phyloP scores from a whole-genome alignment of 139 green algal species.

The Chlorella sp. region DNA sequence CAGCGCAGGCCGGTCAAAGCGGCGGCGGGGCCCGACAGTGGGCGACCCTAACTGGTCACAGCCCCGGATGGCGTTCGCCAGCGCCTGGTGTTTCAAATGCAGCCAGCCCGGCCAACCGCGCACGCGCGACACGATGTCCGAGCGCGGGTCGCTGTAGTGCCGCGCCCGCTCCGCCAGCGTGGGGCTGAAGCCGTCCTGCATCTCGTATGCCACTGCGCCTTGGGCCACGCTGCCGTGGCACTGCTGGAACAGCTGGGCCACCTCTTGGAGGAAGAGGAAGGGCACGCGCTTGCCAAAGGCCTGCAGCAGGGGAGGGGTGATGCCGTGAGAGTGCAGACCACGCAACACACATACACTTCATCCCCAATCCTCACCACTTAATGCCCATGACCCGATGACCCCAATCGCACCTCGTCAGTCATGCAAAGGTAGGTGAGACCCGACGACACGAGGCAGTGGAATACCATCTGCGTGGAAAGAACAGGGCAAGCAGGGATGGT shows the following conservation, averaged over 20 bases:
- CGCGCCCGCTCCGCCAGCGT: too few species aligned
- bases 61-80: too few species aligned
- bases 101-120: too few species aligned
- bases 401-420: slow-evolving; percentile 71
- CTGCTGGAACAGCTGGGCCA: slow-evolving; percentile 68
- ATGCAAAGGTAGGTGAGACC: slow-evolving; percentile 90
- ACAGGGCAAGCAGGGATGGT: too few species aligned
- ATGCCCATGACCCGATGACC: background rate
- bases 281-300: slow-evolving; percentile 75
- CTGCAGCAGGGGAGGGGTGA: slow-evolving; percentile 37
- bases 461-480: too few species aligned
- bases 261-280: slow-evolving; percentile 91
- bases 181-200: slow-evolving; percentile 80
- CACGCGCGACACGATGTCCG: too few species aligned
- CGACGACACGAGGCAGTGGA: slow-evolving; percentile 78
- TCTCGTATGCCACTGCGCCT: slow-evolving; percentile 84
- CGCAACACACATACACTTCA: background rate
- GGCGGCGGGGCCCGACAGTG: too few species aligned
- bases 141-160: slow-evolving; percentile 9
- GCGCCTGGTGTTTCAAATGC: too few species aligned
- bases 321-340: background rate
- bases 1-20: too few species aligned
- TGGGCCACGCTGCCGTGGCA: slow-evolving; percentile 56
- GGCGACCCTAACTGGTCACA: too few species aligned
- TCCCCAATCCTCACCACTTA: background rate